Evolutionary conservation across 331 rosid species (phyloP), one percentile per base, ranked within the genome.

Genomic region (Erythrophleum ivorense): DNA sequence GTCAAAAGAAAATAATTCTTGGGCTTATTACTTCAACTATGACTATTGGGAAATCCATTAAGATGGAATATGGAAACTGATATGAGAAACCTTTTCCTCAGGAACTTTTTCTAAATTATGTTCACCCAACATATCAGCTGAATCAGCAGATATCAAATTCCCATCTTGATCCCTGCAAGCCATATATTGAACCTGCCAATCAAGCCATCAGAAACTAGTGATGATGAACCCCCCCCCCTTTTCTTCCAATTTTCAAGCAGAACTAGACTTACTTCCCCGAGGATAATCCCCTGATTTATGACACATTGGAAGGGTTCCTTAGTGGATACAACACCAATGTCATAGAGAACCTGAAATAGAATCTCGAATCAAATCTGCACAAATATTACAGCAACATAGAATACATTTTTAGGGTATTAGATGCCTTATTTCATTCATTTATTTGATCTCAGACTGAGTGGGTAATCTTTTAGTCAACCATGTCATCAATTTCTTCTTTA

Each of bases 271-370:
- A 95, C 99, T 88, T 95, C 97, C 34, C 99, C 99, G 68, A 93
- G 99, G 86, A 95, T 91, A 78, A 93, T 91, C 75, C 99, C 99
- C 92, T 93, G 99, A 84, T 95, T 95, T 87, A 95, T 95, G 81
- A 95, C 99, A 86, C 98, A 95, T 77, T 93, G 93, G 87, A 95
- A 95, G 49, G 99, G 99, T 84, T 95, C 99, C 84, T 90, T 95
- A 80, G 98, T 87, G 78, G 98, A 93, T 50, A 95, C 97, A 68
- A 89, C 87, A 76, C 99, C 99, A 80, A 95, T 87, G 86, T 95
- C 99, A 68, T 83, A 91, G 75, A 93, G 98, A 87, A 93, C 98
- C 99, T 93, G 94, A 89, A 85, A 93, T 45, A 80, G 68, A 63
- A 82, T 72, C 49, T 49, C 14, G 6, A 65, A 83, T 77, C 67